Evolutionary conservation across 148 eudicot genomes (phyloP).

Genomic region (Polygonum aviculare): DNA sequence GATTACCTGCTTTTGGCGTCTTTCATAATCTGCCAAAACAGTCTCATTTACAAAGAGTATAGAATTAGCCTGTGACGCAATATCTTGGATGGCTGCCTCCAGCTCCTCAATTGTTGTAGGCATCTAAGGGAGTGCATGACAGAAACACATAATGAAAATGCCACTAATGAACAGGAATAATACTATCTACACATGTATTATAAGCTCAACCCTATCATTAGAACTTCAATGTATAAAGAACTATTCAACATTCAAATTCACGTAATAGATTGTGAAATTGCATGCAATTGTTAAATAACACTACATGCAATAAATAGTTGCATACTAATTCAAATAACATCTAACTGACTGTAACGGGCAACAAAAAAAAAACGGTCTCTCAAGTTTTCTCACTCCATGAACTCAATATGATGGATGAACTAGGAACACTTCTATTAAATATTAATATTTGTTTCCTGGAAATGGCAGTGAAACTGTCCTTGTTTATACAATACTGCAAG

Average conservation of each 20-base stretch:
- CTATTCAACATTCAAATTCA: neutral
- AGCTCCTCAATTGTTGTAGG: slow-evolving; percentile 87
- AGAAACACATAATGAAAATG: neutral
- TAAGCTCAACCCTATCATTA: neutral
- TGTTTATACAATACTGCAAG: neutral
- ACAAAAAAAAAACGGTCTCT: neutral
- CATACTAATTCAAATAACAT: neutral
- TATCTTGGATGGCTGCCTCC: slow-evolving; percentile 82
- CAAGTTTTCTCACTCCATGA: neutral
- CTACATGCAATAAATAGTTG: neutral
- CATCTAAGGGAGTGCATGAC: slow-evolving; percentile 46
- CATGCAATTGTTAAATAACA: neutral
- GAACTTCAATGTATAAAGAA: neutral
- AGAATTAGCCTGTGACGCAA: slow-evolving; percentile 59
- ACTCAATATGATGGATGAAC: neutral
- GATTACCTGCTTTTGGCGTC: slow-evolving; percentile 61
- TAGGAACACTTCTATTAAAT: neutral
- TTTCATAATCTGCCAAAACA: slow-evolving; percentile 80
- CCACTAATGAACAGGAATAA: neutral
- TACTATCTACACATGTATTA: neutral
- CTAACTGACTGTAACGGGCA: neutral
- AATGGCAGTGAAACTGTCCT: neutral
- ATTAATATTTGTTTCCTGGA: neutral
- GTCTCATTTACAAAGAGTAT: slow-evolving; percentile 73
- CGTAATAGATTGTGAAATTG: neutral